A percentile compares a stretch with the other conserved stretches of the same genome.
Evolutionary conservation across 192 early-diverging fungal genomes (phyloP).

Genomic region (Jimgerdemannia flammicorona): DNA sequence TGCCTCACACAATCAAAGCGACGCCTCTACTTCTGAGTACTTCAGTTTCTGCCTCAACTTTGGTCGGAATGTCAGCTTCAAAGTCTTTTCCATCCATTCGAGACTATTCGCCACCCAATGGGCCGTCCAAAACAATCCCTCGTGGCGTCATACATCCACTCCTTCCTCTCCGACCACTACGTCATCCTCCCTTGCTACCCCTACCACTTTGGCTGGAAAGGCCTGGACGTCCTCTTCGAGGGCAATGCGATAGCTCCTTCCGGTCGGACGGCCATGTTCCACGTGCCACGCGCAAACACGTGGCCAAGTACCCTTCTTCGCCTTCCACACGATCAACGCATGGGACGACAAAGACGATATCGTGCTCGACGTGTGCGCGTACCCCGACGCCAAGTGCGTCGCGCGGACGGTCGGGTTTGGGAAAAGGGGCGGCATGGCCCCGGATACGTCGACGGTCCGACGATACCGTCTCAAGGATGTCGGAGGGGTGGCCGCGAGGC

Average conservation of each 20-base stretch:
- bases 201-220: conserved; percentile 35
- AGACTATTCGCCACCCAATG: conserved; percentile 27
- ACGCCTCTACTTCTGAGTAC: conserved; percentile 28
- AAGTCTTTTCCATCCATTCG: conserved; percentile 10
- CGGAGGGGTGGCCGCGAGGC: conserved; percentile 2
- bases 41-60: conserved; percentile 30
- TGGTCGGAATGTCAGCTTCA: conserved; percentile 21
- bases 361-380: conserved; percentile 25
- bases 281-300: conserved; percentile 31
- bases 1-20: conserved; percentile 34
- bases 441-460: conserved; percentile 22
- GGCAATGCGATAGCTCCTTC: conserved; percentile 34
- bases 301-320: conserved; percentile 43
- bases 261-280: conserved; percentile 32
- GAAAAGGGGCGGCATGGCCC: conserved; percentile 18
- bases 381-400: conserved; percentile 29
- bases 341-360: conserved; percentile 41
- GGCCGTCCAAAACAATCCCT: conserved; percentile 13
- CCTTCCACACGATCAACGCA: conserved; percentile 47
- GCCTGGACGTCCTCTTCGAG: conserved; percentile 33
- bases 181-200: conserved; percentile 45
- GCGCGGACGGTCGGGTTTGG: background rate
- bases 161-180: conserved; percentile 36
- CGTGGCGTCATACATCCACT: conserved; percentile 41
- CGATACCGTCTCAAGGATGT: conserved; percentile 26